Evolutionary conservation across 129 eudicot genomes (phyloP).

Genomic region (Helichrysum umbraculigerum): DNA sequence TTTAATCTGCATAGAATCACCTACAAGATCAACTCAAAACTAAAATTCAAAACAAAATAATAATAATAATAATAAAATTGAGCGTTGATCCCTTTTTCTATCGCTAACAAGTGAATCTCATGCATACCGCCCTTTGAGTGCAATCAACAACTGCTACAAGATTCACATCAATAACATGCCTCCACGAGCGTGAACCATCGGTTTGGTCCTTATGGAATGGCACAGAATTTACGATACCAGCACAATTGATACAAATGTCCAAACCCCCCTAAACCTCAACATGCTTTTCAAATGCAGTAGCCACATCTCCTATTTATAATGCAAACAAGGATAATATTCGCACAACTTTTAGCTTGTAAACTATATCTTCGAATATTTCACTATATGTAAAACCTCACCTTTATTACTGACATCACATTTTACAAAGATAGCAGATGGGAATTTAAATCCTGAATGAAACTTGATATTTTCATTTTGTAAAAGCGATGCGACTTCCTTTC

Average conservation of each 20-base stretch:
- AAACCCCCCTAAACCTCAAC: slow-evolving; percentile 63
- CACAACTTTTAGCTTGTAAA: too few species aligned
- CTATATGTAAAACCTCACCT: slow-evolving; percentile 42
- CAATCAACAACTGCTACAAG: slow-evolving; percentile 67
- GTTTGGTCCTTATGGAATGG: slow-evolving; percentile 60
- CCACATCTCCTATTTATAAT: slow-evolving; percentile 59
- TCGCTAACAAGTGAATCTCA: not conserved
- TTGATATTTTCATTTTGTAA: slow-evolving; percentile 48
- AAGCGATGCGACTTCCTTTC: slow-evolving; percentile 59
- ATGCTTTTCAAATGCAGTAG: slow-evolving; percentile 75
- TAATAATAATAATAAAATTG: too few species aligned
- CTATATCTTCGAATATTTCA: too few species aligned
- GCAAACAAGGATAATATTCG: too few species aligned
- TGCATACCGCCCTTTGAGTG: slow-evolving; percentile 78
- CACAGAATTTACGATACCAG: slow-evolving; percentile 59
- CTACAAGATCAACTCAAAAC: too few species aligned
- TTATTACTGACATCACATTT: slow-evolving; percentile 70
- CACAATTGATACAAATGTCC: slow-evolving; percentile 85
- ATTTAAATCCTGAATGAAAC: slow-evolving; percentile 49
- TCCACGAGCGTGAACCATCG: slow-evolving; percentile 77
- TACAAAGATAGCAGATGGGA: slow-evolving; percentile 56
- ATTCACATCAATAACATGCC: slow-evolving; percentile 61
- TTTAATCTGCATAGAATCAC: too few species aligned
- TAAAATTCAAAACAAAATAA: too few species aligned
- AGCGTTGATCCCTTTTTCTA: not conserved